Conservation (phyloP, 2,329 filamentous ascomycete genomes). For the Whalleya microplaca region DNA sequence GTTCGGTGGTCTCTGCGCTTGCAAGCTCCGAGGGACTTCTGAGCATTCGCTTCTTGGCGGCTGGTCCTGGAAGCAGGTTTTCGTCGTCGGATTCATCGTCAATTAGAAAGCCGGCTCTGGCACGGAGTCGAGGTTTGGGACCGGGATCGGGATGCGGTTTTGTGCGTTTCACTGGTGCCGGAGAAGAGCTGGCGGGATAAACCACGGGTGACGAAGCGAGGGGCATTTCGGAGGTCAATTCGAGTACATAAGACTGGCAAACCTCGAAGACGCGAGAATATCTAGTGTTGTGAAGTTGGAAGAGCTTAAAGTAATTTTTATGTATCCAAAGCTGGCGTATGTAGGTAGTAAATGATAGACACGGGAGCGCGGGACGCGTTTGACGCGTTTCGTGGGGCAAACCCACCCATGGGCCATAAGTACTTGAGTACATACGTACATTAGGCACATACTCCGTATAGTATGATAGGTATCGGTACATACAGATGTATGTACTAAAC, state of each 20-base stretch:
- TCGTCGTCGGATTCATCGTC: slow-evolving; percentile 48
- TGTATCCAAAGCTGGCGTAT: background rate
- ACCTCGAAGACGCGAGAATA: slow-evolving; percentile 8
- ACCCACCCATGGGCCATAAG: no score
- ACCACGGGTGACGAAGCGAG: slow-evolving; percentile 62
- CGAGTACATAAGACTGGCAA: background rate
- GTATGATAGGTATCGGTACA: no score
- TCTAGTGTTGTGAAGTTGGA: slow-evolving; percentile 3
- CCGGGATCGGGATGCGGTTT: slow-evolving; percentile 39
- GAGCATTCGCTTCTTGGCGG: slow-evolving; percentile 49
- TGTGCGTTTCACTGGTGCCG: slow-evolving; percentile 42
- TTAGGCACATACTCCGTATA: no score
- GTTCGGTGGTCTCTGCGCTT: slow-evolving; percentile 26
- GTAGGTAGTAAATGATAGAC: background rate
- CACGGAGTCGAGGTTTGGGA: slow-evolving; percentile 40
- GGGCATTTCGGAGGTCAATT: slow-evolving; percentile 51
- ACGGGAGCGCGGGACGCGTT: background rate
- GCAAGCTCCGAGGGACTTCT: slow-evolving; percentile 32
- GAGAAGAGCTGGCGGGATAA: slow-evolving; percentile 56
- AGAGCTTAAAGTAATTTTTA: background rate
- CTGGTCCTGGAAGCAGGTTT: slow-evolving; percentile 38
- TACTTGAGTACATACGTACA: no score
- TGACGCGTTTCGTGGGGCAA: background rate
- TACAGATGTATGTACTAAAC: no score
- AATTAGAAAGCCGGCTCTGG: slow-evolving; percentile 47